A percentile compares a stretch with the other conserved stretches of the same genome.
Evolutionary conservation across 225 moss, liverwort and hornwort species (phyloP).

Genomic region (Polytrichum commune): DNA sequence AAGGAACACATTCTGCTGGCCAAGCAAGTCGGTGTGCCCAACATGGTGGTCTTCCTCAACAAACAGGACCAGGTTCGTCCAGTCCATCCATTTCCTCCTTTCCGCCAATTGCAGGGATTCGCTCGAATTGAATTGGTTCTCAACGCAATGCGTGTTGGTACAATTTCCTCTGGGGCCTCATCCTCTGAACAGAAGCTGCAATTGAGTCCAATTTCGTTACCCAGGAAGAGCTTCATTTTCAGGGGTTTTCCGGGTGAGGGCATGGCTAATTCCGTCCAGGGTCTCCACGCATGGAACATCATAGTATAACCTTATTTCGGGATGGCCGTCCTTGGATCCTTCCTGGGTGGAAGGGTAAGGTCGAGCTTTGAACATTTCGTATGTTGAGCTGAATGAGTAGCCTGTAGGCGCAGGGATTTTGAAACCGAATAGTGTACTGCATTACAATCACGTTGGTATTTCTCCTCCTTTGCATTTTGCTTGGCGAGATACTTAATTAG

Average conservation of each 20-base stretch:
- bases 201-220: background rate
- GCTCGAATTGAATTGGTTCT: background rate
- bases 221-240: too few species aligned
- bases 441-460: too few species aligned
- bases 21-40: conserved; percentile 39
- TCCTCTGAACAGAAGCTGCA: background rate
- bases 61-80: conserved; percentile 12
- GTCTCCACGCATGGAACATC: too few species aligned
- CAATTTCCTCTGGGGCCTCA: background rate
- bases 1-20: conserved; percentile 70
- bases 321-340: too few species aligned
- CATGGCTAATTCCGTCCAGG: too few species aligned
- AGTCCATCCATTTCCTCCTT: conserved; percentile 20
- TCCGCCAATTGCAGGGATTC: background rate
- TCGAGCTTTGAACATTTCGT: background rate
- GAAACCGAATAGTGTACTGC: too few species aligned
- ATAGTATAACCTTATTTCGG: too few species aligned
- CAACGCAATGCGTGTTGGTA: background rate
- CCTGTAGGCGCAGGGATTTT: background rate
- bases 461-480: too few species aligned
- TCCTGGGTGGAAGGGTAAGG: background rate
- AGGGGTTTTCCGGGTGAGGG: too few species aligned
- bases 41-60: conserved; percentile 14
- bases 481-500: too few species aligned
- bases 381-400: background rate